These are phyloP conservation scores for Lipomyces anomalus DNA, from an alignment of 805 yeast genomes.

Conservation along the genomic window DNA sequence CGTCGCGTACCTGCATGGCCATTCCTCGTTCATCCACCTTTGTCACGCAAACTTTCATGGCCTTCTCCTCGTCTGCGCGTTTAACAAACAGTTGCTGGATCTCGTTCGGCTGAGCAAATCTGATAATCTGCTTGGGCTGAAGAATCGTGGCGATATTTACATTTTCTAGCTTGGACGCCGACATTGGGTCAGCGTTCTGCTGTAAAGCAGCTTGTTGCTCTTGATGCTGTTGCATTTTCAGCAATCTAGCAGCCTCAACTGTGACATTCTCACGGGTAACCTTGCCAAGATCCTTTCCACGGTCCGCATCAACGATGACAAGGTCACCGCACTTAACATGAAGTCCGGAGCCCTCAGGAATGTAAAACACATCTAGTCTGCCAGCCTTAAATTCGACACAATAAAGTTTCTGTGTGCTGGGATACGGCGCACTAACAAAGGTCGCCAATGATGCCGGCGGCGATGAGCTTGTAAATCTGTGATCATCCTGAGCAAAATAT, in stretches of 20 bases:
- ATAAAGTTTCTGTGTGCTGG: conserved; percentile 39
- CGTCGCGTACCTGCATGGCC: conserved; percentile 61
- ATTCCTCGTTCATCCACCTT: conserved; percentile 45
- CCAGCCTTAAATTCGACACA: conserved; percentile 75
- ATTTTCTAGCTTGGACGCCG: neutral
- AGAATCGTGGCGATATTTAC: conserved; percentile 4
- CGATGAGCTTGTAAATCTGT: too few relatives aligned
- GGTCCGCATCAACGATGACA: conserved; percentile 78
- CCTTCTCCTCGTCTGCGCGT: conserved; percentile 62
- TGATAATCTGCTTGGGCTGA: conserved; percentile 60
- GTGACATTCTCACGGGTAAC: conserved; percentile 54
- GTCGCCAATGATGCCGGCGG: too few relatives aligned
- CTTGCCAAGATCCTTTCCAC: conserved; percentile 73
- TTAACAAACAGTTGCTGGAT: conserved; percentile 53
- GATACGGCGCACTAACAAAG: too few relatives aligned
- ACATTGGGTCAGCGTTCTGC: conserved; percentile 27
- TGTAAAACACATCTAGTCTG: conserved; percentile 68
- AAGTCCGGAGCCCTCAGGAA: conserved; percentile 41
- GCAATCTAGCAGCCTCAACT: conserved; percentile 58
- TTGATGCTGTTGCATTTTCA: conserved; percentile 60
- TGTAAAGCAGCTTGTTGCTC: conserved; percentile 64
- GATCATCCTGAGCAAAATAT: conserved; percentile 12
- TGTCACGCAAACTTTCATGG: conserved; percentile 58
- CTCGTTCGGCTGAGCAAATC: conserved; percentile 59
- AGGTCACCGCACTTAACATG: conserved; percentile 52